phyloP scores from a whole-genome alignment of 139 green algal genomes.

The Edaphochlamys debaryana region DNA sequence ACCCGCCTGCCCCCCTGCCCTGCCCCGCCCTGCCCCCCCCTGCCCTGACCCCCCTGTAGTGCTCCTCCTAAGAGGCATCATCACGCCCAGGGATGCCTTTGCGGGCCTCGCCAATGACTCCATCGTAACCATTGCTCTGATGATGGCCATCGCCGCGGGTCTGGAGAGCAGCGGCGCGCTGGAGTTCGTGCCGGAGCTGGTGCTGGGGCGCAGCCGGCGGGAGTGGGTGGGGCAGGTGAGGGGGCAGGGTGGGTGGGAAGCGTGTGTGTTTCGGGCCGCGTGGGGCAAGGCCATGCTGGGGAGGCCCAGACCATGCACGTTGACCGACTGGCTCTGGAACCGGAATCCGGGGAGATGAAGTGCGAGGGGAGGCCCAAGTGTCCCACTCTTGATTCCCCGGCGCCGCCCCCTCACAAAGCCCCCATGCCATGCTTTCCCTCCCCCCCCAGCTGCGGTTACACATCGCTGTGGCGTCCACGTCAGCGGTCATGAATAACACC shows the following conservation, averaged over 20 bases:
- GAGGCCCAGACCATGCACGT: too few species aligned
- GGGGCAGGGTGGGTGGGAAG: background rate
- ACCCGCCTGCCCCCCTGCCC: too few species aligned
- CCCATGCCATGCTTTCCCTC: background rate
- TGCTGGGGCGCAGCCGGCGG: conserved; percentile 23
- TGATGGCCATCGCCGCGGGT: conserved; percentile 37
- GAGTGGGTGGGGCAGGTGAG: conserved; percentile 38
- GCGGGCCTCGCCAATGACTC: conserved; percentile 32
- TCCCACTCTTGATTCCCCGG: too few species aligned
- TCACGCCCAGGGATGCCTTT: conserved; percentile 8
- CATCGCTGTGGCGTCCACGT: conserved; percentile 5
- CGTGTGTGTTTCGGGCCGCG: too few species aligned
- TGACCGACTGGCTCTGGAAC: too few species aligned
- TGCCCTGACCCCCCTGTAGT: background rate
- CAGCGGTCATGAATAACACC: conserved; percentile 37
- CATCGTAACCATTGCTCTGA: conserved; percentile 39
- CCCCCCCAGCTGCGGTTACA: conserved; percentile 9
- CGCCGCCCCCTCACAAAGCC: too few species aligned
- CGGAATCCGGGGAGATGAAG: too few species aligned
- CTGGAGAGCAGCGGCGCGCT: conserved; percentile 29
- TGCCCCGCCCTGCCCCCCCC: too few species aligned
- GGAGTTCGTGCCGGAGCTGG: conserved; percentile 33
- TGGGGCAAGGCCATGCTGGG: too few species aligned
- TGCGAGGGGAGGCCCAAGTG: too few species aligned
- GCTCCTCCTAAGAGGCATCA: conserved; percentile 30